These are phyloP conservation scores for Onygenales sp. DNA, from an alignment of 2,329 filamentous ascomycete species.

Conservation along the genomic window DNA sequence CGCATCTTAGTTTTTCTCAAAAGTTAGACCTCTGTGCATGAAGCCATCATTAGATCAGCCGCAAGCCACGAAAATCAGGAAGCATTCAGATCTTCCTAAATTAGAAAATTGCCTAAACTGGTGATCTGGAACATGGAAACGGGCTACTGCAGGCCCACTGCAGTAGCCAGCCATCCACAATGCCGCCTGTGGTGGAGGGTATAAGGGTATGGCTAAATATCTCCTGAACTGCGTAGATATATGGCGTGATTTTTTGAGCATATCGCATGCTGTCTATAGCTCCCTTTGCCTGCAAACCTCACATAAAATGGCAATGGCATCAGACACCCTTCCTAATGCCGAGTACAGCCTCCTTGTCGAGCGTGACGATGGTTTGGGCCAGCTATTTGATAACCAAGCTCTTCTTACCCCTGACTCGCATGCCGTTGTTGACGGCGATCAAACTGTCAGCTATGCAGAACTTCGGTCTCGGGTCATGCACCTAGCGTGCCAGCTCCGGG, in stretches of 20 bases:
- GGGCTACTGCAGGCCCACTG: too few relatives aligned
- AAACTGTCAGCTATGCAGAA: constrained; percentile 8
- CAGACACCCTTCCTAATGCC: neutral
- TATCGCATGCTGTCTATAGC: too few relatives aligned
- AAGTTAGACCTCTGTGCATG: neutral
- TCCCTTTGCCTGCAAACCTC: too few relatives aligned
- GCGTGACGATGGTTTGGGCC: constrained; percentile 8
- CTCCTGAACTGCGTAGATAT: too few relatives aligned
- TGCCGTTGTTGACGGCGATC: constrained; percentile 7
- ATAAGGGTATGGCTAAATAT: too few relatives aligned
- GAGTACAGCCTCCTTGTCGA: neutral
- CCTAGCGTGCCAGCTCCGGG: constrained; percentile 3
- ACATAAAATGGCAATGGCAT: too few relatives aligned
- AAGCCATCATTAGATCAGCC: neutral
- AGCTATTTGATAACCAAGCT: constrained; percentile 8
- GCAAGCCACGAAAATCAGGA: neutral
- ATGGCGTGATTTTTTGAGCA: too few relatives aligned
- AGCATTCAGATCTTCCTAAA: too few relatives aligned
- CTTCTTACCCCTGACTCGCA: constrained; percentile 2
- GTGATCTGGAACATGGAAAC: too few relatives aligned
- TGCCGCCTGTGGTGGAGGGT: too few relatives aligned
- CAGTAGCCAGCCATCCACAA: too few relatives aligned
- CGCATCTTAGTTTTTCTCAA: neutral
- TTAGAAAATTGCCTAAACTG: too few relatives aligned
- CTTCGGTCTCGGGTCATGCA: constrained; percentile 5